phyloP scores from a whole-genome alignment of 1,284 basidiomycete species.

The Ceratobasidium theobromae region DNA sequence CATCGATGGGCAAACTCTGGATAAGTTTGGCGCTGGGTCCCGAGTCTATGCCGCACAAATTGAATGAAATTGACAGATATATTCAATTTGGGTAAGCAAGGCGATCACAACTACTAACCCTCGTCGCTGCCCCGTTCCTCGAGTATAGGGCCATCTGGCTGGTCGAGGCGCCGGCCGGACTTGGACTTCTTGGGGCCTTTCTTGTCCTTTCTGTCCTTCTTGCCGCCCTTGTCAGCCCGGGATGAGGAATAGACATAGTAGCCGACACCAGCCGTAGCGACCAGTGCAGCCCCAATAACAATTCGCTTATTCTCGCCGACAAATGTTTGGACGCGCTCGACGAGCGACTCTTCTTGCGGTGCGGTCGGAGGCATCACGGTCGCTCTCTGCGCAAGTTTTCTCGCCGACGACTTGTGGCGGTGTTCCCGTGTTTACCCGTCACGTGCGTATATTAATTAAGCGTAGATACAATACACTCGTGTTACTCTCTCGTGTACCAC shows the following conservation, averaged over 20 bases:
- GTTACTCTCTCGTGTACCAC: too few relatives aligned
- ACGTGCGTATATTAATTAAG: neutral
- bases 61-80: conserved; percentile 9
- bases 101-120: neutral
- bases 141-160: conserved; percentile 66
- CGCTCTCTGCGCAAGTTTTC: conserved; percentile 6
- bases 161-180: conserved; percentile 42
- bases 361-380: neutral
- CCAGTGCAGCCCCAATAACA: conserved; percentile 63
- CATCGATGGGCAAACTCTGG: conserved; percentile 51
- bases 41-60: conserved; percentile 43
- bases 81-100: neutral
- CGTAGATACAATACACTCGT: too few relatives aligned
- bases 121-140: conserved; percentile 57
- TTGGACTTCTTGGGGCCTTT: too few relatives aligned
- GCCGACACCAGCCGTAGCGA: conserved; percentile 74
- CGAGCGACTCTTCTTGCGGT: conserved; percentile 36
- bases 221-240: conserved; percentile 51
- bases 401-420: conserved; percentile 18
- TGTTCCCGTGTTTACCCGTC: conserved; percentile 27
- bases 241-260: conserved; percentile 58
- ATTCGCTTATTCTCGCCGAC: conserved; percentile 73
- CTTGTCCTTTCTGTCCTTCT: conserved; percentile 57
- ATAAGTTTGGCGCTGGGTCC: conserved; percentile 59
- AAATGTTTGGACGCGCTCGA: conserved; percentile 69